Evolutionary conservation across 257 asterid genomes (phyloP), one percentile per base, ranked within the genome.

Genomic region (Ajuga chamaepitys): DNA sequence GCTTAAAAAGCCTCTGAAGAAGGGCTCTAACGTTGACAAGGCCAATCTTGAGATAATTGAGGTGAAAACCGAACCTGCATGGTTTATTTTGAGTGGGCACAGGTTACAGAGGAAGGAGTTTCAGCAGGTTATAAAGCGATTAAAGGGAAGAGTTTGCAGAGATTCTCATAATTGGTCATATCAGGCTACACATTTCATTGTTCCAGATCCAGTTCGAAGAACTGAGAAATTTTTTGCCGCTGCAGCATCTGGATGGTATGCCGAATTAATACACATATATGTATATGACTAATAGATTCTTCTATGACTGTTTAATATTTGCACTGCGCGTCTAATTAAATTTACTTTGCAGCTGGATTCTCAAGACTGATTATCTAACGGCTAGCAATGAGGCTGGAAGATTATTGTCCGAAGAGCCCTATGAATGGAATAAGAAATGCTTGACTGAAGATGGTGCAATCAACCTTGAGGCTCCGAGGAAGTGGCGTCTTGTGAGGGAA

Each of bases 201-300:
- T 85, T 66, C 97, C 99, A 0, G 97, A 86, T 67, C 97, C 97
- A 10, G 37, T 90, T 11, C 77, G 84, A 70, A 78, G 99, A 83
- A 94, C 99, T 0, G 99, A 94, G 70, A 94, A 94, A 72, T 78
- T 94, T 54, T 94, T 94, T 25, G 99, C 97, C 24, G 97, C 97
- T 69, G 97, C 93, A 14, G 96, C 99, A 38, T 88, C 99, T 42
- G 99, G 99, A 83, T 84, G 97, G 99, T 89, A 79, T 65, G 44
- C 5, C 7, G 37, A 5, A 30, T 30, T 5, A 4, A 8, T 30
- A 30, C 37, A 30, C 7, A 4, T 30, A 30, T 30, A 28, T 28
- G 34, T 28, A 28, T n/a, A 28, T 1, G 37, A 30, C 7, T 30
- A 30, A 30, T 4, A 4, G 37, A 37, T 51, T 41, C 58, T 58